These are phyloP conservation scores for Metroxylon sagu DNA, from an alignment of 176 grass and related monocot genomes.

Conservation along the genomic window DNA sequence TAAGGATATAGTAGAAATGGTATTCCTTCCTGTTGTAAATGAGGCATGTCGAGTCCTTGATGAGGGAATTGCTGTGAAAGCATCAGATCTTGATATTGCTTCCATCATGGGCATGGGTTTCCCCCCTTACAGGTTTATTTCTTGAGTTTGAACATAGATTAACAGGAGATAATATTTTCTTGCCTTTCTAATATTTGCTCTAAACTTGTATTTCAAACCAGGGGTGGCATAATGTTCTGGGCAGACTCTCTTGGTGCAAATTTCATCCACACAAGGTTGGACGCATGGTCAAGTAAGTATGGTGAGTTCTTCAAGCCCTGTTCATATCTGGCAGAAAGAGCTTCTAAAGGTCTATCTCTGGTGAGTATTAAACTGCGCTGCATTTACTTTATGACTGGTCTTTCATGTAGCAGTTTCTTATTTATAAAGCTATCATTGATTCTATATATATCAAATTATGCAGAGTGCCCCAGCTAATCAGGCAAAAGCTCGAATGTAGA, in stretches of 20 bases:
- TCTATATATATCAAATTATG: too few relatives aligned
- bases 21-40: constrained; percentile 79
- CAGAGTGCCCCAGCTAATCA: too few relatives aligned
- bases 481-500: too few relatives aligned
- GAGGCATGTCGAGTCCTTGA: constrained; percentile 85
- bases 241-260: constrained; percentile 72
- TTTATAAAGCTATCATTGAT: too few relatives aligned
- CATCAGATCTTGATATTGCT: constrained; percentile 86
- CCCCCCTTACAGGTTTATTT: constrained; percentile 67
- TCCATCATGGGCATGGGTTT: constrained; percentile 89
- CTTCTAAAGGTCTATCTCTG: constrained; percentile 66
- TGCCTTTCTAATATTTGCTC: too few relatives aligned
- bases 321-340: constrained; percentile 68
- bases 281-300: constrained; percentile 64
- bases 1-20: constrained; percentile 81
- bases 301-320: constrained; percentile 77
- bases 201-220: constrained; percentile 10
- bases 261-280: constrained; percentile 57
- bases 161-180: too few relatives aligned
- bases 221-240: constrained; percentile 88
- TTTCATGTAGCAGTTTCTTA: too few relatives aligned
- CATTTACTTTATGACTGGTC: too few relatives aligned
- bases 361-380: constrained; percentile 22
- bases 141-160: too few relatives aligned
- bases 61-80: constrained; percentile 72